These are phyloP conservation scores for Schizochytrium sp. DNA, from an alignment of 108 stramenopile species.

Conservation along the genomic window DNA sequence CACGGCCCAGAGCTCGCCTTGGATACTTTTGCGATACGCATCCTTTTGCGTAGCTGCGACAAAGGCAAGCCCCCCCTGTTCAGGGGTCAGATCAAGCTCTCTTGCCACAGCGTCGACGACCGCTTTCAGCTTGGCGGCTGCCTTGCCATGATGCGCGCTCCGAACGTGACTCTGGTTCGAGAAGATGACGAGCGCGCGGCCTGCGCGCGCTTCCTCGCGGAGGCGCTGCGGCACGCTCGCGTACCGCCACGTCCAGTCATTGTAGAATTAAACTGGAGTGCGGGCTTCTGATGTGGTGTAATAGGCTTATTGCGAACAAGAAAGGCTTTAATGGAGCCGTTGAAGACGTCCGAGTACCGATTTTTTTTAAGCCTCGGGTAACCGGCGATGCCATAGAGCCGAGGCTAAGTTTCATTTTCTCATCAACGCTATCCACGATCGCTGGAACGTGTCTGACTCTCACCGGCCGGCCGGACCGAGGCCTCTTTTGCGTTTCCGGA, in stretches of 20 bases:
- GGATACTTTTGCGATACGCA: background rate
- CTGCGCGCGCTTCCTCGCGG: background rate
- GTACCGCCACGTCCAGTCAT: background rate
- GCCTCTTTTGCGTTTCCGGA: too few species aligned
- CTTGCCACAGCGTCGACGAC: background rate
- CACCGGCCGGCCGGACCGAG: too few species aligned
- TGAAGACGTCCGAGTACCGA: too few species aligned
- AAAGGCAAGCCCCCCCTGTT: background rate
- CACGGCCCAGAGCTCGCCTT: background rate
- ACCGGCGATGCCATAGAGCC: too few species aligned
- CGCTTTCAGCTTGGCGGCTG: background rate
- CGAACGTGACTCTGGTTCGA: background rate
- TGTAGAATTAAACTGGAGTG: too few species aligned
- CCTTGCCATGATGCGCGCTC: background rate
- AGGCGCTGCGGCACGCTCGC: background rate
- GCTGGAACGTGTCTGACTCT: too few species aligned
- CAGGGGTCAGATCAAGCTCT: background rate
- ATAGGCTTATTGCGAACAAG: too few species aligned
- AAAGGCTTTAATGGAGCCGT: too few species aligned
- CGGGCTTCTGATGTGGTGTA: too few species aligned
- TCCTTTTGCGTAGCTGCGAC: conserved; percentile 9
- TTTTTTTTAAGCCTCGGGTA: too few species aligned
- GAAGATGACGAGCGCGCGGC: background rate
- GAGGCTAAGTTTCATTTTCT: too few species aligned
- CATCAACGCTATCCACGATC: too few species aligned